A percentile compares a stretch with the other conserved stretches of the same genome.
phyloP scores from a whole-genome alignment of 495 filamentous ascomycete species.

The Hypoxylon rickii region DNA sequence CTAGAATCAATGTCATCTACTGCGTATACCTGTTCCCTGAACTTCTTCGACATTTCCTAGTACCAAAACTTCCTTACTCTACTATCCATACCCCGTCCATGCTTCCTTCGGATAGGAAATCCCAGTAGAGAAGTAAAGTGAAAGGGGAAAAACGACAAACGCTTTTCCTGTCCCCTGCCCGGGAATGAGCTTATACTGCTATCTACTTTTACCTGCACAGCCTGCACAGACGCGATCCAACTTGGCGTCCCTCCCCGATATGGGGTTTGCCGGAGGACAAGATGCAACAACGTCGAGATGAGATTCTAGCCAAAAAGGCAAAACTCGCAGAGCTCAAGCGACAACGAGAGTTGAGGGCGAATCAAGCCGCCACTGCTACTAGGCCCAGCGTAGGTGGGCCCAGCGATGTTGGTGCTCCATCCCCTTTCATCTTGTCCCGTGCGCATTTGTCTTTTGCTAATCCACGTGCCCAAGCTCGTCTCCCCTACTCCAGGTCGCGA shows the following conservation, averaged over 20 bases:
- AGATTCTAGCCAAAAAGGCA: conserved; percentile 91
- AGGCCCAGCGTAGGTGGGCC: conserved; percentile 62
- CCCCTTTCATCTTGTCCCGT: background rate
- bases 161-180: no score
- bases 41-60: no score
- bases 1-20: no score
- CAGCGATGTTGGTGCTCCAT: conserved; percentile 50
- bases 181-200: no score
- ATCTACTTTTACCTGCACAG: no score
- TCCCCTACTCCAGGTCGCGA: conserved; percentile 73
- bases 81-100: background rate
- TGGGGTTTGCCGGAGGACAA: conserved; percentile 46
- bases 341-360: conserved; percentile 79
- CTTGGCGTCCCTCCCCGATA: conserved; percentile 38
- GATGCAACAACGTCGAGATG: conserved; percentile 87
- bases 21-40: no score
- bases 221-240: no score
- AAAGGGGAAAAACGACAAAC: no score
- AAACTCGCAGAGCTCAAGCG: conserved; percentile 95
- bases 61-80: background rate
- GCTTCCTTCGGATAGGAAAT: background rate
- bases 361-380: conserved; percentile 63
- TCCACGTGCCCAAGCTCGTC: conserved; percentile 56
- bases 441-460: conserved; percentile 2
- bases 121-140: background rate